Percentiles rank a stretch among this genome's conserved stretches.
phyloP scores from a whole-genome alignment of 2,329 filamentous ascomycete species.

The Pseudocercospora fijiensis region DNA sequence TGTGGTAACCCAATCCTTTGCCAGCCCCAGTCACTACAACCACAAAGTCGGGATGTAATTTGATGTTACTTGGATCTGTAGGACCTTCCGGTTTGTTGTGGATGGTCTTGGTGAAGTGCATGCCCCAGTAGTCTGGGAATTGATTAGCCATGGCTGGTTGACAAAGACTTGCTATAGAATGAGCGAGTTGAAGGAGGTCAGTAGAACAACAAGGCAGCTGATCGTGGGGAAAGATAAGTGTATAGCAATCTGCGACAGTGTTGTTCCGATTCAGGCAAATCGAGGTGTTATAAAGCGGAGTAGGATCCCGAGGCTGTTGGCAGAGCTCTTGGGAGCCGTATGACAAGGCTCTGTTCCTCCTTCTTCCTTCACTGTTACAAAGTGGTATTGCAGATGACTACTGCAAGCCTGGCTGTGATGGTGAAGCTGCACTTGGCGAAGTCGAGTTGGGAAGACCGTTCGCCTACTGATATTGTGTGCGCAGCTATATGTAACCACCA shows the following conservation, averaged over 20 bases:
- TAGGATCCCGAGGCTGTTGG: neutral
- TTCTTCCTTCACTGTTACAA: neutral
- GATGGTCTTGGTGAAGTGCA: slow-evolving; percentile 18
- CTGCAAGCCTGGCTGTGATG: neutral
- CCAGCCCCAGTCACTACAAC: slow-evolving; percentile 23
- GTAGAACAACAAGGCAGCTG: neutral
- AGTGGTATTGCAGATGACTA: neutral
- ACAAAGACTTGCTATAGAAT: neutral
- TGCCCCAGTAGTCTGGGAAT: slow-evolving; percentile 19
- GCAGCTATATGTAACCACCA: neutral
- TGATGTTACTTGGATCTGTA: slow-evolving; percentile 23
- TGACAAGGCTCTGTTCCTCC: neutral
- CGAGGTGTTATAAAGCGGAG: neutral
- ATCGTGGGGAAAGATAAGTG: neutral
- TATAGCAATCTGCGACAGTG: neutral
- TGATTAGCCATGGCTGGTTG: neutral
- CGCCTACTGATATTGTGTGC: neutral
- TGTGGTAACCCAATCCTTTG: slow-evolving; percentile 23
- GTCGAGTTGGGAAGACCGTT: neutral
- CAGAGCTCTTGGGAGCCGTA: neutral
- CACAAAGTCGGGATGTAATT: slow-evolving; percentile 18
- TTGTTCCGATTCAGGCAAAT: neutral
- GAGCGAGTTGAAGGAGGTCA: neutral
- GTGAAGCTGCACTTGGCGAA: neutral
- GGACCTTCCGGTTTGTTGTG: slow-evolving; percentile 21